Conservation (phyloP, 495 filamentous ascomycete genomes). For the Aspergillus indologenus region DNA sequence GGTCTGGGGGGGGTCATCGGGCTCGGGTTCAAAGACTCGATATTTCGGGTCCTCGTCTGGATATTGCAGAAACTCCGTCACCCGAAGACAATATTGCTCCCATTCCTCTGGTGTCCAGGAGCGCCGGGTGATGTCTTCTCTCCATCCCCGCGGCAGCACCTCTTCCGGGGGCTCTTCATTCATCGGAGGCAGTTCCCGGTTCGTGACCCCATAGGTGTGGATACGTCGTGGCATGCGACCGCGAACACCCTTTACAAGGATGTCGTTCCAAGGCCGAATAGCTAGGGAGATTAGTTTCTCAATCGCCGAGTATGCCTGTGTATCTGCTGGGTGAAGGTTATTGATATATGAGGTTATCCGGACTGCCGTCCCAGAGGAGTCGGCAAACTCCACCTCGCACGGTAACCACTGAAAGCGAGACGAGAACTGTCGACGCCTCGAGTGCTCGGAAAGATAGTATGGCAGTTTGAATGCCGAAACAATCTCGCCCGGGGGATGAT, state of each 20-base stretch:
- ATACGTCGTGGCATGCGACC: slow-evolving; percentile 13
- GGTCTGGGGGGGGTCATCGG: background rate
- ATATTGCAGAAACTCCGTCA: slow-evolving; percentile 8
- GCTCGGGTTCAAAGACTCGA: background rate
- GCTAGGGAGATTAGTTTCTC: slow-evolving; percentile 14
- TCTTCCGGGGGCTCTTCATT: background rate
- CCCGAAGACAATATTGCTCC: slow-evolving; percentile 3
- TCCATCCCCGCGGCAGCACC: background rate
- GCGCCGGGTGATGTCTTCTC: background rate
- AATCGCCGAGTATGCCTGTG: slow-evolving; percentile 10
- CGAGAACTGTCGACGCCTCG: background rate
- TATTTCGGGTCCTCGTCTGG: slow-evolving; percentile 5
- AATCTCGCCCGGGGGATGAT: background rate
- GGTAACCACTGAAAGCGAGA: slow-evolving; percentile 53
- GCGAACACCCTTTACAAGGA: slow-evolving; percentile 7
- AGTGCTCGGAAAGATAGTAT: background rate
- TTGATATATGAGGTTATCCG: slow-evolving; percentile 51
- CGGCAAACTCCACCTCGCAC: slow-evolving; percentile 45
- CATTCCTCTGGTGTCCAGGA: slow-evolving; percentile 10
- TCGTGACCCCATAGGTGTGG: slow-evolving; percentile 11
- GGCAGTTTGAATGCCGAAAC: background rate
- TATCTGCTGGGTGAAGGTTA: slow-evolving; percentile 51
- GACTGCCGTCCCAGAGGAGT: slow-evolving; percentile 16
- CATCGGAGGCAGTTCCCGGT: background rate
- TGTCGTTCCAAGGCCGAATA: slow-evolving; percentile 16